These are phyloP conservation scores for Penicillium glabrum DNA, from an alignment of 2,329 filamentous ascomycete genomes.

Conservation along the genomic window DNA sequence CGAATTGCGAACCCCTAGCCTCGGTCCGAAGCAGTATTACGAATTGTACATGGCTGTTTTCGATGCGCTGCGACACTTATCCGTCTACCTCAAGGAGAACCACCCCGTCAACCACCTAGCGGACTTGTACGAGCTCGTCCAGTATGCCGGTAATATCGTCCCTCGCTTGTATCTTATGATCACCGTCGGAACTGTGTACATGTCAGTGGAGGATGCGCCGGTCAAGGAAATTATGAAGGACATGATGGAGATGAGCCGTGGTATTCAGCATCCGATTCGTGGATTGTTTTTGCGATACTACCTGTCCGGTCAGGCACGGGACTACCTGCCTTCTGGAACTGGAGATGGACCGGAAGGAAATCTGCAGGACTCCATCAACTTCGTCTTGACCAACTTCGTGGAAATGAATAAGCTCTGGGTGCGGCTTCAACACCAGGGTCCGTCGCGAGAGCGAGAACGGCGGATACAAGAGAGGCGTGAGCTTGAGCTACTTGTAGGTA, in stretches of 20 bases:
- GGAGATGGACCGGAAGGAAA: slow-evolving; percentile 94
- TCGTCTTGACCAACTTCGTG: slow-evolving; percentile 96
- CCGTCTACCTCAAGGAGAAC: slow-evolving; percentile 93
- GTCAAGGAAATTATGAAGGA: slow-evolving; percentile 99
- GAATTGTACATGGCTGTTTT: slow-evolving; percentile 99
- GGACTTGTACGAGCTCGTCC: slow-evolving; percentile 95
- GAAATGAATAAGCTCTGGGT: slow-evolving; percentile 99
- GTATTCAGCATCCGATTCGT: slow-evolving; percentile 93
- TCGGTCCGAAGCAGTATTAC: slow-evolving; percentile 99
- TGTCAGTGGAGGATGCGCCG: slow-evolving; percentile 95
- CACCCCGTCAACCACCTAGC: slow-evolving; percentile 97
- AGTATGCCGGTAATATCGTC: slow-evolving; percentile 97
- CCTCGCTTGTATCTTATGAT: slow-evolving; percentile 98
- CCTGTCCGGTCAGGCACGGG: slow-evolving; percentile 88
- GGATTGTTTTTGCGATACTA: slow-evolving; percentile 96
- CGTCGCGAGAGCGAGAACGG: slow-evolving; percentile 90
- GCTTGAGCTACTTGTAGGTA: slow-evolving; percentile 90
- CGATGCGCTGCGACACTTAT: slow-evolving; percentile 93
- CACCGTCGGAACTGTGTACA: slow-evolving; percentile 97
- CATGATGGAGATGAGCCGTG: slow-evolving; percentile 99
- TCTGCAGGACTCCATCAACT: slow-evolving; percentile 95
- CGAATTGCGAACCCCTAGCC: slow-evolving; percentile 93
- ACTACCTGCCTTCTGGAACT: slow-evolving; percentile 77
- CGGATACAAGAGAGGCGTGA: slow-evolving; percentile 93
- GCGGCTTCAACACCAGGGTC: slow-evolving; percentile 92